Base-by-base conservation (phyloP, 257 asterid species). In the Forsythia viridissima region DNA sequence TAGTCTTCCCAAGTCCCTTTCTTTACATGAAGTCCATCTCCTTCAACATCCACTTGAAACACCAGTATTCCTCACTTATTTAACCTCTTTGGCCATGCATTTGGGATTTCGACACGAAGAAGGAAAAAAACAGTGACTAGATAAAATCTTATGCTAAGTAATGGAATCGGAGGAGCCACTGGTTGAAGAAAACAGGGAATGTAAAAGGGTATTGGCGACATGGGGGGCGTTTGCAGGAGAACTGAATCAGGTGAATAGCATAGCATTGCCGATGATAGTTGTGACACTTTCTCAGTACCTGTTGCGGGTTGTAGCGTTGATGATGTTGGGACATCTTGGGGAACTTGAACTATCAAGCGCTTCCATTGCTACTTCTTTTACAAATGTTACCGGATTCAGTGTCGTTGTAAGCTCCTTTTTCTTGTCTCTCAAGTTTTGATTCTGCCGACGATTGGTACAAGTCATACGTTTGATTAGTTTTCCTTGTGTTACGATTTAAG, bases 241-340 rank as follows among this genome's bases (percentile, higher is more conserved):
- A 70, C 24, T 87, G 65, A 92, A 85, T 63, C 87, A 87, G 66
- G 93, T 89, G 39, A 86, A 72, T 38, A 46, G 76, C 10, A 85
- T 93, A 59, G 97, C 97, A 21, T 6, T 90, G 68, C 97, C 97
- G 3, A 91, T 91, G 95, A 86, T 93, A 10, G 81, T 90, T 2
- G 93, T 90, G 24, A 86, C 91, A 1, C 55, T 90, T 0, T 82
- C 89, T 0, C 97, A 92, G 80, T 87, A 85, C 80, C 85, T 93
- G 43, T 39, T 83, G 74, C 88, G 93, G 0, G 84, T 73, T 5
- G 84, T 91, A 3, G 90, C 97, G 2, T 72, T 93, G 41, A 87
- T 90, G 30, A 93, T 91, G 97, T 8, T 93, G 68, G 97, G 97
- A 0, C 96, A 89, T 79, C 80, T 92, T 4, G 87, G 86, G 4